A percentile compares a stretch with the other conserved stretches of the same genome.
These are phyloP conservation scores for Pythium aphanidermatum DNA, from an alignment of 352 stramenopile genomes.

Conservation along the genomic window DNA sequence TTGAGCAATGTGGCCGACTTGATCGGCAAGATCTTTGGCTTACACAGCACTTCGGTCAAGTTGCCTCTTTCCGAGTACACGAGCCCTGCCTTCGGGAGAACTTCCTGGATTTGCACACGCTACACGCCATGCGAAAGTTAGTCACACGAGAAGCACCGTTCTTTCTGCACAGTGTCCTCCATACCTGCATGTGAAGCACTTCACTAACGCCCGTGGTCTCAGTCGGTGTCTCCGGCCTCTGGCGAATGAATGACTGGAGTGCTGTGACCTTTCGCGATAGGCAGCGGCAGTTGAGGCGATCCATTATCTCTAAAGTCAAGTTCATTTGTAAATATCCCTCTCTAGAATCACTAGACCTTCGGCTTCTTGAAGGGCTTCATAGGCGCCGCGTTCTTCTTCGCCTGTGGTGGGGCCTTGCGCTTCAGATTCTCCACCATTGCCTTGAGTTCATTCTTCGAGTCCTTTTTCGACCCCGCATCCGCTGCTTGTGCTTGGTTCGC, in stretches of 20 bases:
- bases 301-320: constrained; percentile 3
- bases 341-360: constrained; percentile 20
- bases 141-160: not conserved
- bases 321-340: constrained; percentile 20
- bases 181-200: constrained; percentile 12
- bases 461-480: constrained; percentile 8
- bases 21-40: constrained; percentile 88
- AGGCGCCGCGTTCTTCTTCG: constrained; percentile 25
- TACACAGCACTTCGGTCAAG: constrained; percentile 81
- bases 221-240: too few species aligned
- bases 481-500: constrained; percentile 3
- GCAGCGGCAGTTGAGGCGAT: too few species aligned
- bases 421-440: constrained; percentile 81
- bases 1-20: constrained; percentile 79
- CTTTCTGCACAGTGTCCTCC: not conserved
- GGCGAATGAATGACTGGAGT: too few species aligned
- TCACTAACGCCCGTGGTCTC: too few species aligned
- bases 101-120: constrained; percentile 76
- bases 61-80: constrained; percentile 87
- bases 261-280: too few species aligned
- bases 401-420: constrained; percentile 40
- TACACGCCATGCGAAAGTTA: constrained; percentile 12
- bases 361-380: constrained; percentile 37
- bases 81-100: constrained; percentile 81
- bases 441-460: constrained; percentile 41